These are phyloP conservation scores for Zopfochytrium polystomum DNA, from an alignment of 371 early-diverging fungal species.

Conservation along the genomic window DNA sequence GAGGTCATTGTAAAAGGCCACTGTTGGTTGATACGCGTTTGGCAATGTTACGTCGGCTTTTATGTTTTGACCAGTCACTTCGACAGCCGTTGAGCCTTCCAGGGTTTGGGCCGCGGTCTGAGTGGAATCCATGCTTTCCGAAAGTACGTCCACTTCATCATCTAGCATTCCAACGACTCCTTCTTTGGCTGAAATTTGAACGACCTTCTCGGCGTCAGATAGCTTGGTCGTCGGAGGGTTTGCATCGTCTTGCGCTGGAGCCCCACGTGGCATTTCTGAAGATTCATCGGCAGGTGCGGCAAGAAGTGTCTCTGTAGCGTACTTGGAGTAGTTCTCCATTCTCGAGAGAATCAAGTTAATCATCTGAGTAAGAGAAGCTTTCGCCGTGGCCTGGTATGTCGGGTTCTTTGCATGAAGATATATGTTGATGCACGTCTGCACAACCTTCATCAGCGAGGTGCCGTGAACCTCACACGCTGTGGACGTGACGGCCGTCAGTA, in stretches of 20 bases:
- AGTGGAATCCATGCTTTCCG: neutral
- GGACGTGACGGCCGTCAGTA: conserved; percentile 50
- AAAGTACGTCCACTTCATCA: conserved; percentile 3
- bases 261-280: too few species aligned
- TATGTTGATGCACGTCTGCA: conserved; percentile 53
- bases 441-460: conserved; percentile 41
- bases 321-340: conserved; percentile 50
- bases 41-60: neutral
- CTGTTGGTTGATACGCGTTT: conserved; percentile 44
- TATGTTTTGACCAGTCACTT: neutral
- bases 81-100: neutral
- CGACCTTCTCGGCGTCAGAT: neutral
- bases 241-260: too few species aligned
- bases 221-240: too few species aligned
- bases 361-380: conserved; percentile 55
- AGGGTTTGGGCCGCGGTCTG: neutral
- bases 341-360: conserved; percentile 51
- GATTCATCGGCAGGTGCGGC: neutral
- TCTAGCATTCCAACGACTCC: conserved; percentile 23
- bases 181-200: neutral
- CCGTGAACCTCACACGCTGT: conserved; percentile 47
- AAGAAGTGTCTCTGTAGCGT: conserved; percentile 17
- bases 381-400: conserved; percentile 48
- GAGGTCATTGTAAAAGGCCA: conserved; percentile 45
- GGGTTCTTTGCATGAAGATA: conserved; percentile 33